Evolutionary conservation across 495 filamentous ascomycete genomes (phyloP).

Genomic region (Penicillium cinerascens): DNA sequence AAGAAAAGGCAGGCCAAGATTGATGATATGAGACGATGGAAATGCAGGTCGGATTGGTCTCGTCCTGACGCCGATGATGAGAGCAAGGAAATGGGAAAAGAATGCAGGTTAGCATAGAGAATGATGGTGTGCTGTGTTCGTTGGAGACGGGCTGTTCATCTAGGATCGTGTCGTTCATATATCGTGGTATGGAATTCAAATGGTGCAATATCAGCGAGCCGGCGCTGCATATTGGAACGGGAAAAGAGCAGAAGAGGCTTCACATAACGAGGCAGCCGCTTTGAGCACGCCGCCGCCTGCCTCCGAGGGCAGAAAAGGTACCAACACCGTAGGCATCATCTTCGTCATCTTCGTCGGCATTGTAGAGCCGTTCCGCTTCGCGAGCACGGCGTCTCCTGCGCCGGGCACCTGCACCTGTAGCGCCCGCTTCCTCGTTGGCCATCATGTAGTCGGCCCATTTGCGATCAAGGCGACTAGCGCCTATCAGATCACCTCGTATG

Average conservation of each 20-base stretch:
- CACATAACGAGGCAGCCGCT: conserved; percentile 57
- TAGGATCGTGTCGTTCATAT: conserved; percentile 2
- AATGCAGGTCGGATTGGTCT: conserved; percentile 11
- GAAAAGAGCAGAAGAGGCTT: conserved; percentile 9
- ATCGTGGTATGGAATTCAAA: neutral
- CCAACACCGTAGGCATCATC: conserved; percentile 29
- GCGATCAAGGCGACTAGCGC: conserved; percentile 71
- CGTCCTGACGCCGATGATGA: conserved; percentile 5
- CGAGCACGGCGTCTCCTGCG: conserved; percentile 69
- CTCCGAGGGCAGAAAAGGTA: conserved; percentile 20
- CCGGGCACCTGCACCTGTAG: conserved; percentile 59
- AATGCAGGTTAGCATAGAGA: neutral
- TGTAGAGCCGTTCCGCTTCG: conserved; percentile 69
- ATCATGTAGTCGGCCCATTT: conserved; percentile 98
- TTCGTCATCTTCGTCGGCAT: conserved; percentile 70
- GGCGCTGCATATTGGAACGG: conserved; percentile 10
- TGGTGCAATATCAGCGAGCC: conserved; percentile 9
- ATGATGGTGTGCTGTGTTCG: neutral
- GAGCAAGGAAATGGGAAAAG: neutral
- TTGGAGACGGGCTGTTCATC: neutral
- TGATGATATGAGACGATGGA: conserved; percentile 1
- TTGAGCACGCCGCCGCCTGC: conserved; percentile 49
- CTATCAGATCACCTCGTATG: conserved; percentile 63
- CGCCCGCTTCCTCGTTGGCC: conserved; percentile 77
- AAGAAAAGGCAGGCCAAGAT: neutral